phyloP scores from a whole-genome alignment of 2,329 filamentous ascomycete genomes.

The Alternaria atra region DNA sequence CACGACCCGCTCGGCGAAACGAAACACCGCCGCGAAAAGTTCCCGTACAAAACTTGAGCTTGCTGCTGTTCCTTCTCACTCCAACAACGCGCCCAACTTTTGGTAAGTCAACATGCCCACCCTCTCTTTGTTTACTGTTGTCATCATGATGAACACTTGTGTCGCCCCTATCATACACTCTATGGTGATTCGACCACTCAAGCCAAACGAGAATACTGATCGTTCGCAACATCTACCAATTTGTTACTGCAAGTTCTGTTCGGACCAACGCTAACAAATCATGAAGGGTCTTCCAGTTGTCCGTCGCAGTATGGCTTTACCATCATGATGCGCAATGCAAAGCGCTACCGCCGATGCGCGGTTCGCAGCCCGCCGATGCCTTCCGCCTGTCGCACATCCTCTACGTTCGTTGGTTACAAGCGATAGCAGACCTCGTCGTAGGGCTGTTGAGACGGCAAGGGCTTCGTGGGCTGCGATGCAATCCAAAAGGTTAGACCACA shows the following conservation, averaged over 20 bases:
- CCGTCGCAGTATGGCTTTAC: not conserved
- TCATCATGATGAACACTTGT: conserved; percentile 49
- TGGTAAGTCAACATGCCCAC: conserved; percentile 39
- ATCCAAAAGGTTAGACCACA: conserved; percentile 26
- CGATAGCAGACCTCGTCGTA: not conserved
- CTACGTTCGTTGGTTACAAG: conserved; percentile 4
- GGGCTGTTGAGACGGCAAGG: not conserved
- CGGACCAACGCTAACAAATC: conserved; percentile 30
- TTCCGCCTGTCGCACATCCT: not conserved
- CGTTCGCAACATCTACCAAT: conserved; percentile 18
- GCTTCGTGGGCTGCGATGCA: conserved; percentile 26
- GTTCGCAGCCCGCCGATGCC: conserved; percentile 8
- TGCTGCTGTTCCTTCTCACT: conserved; percentile 21
- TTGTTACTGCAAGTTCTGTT: conserved; percentile 8
- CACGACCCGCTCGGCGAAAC: conserved; percentile 27
- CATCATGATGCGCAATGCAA: not conserved
- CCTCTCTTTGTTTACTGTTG: conserved; percentile 8
- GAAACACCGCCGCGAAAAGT: conserved; percentile 33
- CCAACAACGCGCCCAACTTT: conserved; percentile 28
- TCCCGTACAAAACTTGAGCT: conserved; percentile 29
- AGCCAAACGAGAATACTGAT: conserved; percentile 54
- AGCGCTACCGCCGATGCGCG: not conserved
- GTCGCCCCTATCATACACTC: conserved; percentile 53
- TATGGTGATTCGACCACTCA: conserved; percentile 53
- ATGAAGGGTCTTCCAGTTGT: conserved; percentile 4